Percentiles rank a stretch among this genome's conserved stretches.
phyloP scores from a whole-genome alignment of 441 rosid species.

The Hura crepitans region DNA sequence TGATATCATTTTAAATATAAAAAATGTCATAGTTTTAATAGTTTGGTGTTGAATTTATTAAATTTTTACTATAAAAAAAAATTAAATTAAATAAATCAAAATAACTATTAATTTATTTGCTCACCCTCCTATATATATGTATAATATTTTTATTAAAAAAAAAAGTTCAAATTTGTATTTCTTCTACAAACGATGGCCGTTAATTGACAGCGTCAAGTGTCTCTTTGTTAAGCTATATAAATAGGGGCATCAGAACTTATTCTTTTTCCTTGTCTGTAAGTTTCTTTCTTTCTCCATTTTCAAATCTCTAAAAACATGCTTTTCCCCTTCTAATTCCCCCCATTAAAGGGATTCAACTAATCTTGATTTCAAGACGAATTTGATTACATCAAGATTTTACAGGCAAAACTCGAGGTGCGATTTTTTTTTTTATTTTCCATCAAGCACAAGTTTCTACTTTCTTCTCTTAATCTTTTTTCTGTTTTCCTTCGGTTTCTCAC shows the following conservation, averaged over 20 bases:
- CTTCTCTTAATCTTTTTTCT: neutral
- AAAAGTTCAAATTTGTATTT: too few relatives aligned
- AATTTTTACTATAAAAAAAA: too few relatives aligned
- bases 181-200: constrained; percentile 6
- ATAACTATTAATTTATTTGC: too few relatives aligned
- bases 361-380: neutral
- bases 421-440: constrained; percentile 5
- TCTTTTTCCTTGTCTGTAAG: constrained; percentile 30
- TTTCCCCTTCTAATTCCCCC: neutral
- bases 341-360: constrained; percentile 9
- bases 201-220: constrained; percentile 13
- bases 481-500: constrained; percentile 9
- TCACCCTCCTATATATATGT: too few relatives aligned
- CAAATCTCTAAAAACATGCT: neutral
- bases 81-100: too few relatives aligned
- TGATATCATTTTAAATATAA: too few relatives aligned
- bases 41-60: too few relatives aligned
- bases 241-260: constrained; percentile 13
- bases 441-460: too few relatives aligned
- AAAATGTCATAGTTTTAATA: too few relatives aligned
- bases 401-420: constrained; percentile 10
- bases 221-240: neutral
- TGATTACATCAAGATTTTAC: constrained; percentile 13
- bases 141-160: too few relatives aligned
- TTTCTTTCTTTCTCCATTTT: constrained; percentile 1